Base-by-base conservation (phyloP, 768 basidiomycete genomes). In the Psilocybe tampanensis region DNA sequence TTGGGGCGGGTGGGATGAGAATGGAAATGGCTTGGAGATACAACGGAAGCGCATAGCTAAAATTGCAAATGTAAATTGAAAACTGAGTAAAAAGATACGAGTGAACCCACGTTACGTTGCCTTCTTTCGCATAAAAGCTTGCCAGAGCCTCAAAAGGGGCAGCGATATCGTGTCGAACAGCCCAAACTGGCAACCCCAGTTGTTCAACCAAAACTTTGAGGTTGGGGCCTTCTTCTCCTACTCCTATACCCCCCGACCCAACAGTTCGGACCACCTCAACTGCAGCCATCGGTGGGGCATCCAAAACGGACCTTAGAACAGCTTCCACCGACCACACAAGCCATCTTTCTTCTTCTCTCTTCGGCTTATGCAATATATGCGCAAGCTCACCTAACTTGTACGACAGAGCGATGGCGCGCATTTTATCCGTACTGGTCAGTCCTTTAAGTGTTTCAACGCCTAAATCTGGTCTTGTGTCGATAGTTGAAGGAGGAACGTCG, bases 111-210 rank as follows among this genome's bases (percentile, higher is more conserved):
- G 86, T 80, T n/a, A 76, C 60, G 54, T 81, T 82, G 19, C 84
- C 86, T 33, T 72, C 72, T 32, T 75, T 72, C 3, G 81, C 80
- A 60, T 90, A 89, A 51, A 85, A 84, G 3, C 78, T 73, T 1
- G 83, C 89, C 3, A 91, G 75, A 0, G 86, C 83, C 62, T 88
- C 88, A 32, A 90, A 74, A 1, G 88, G 88, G 9, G 86, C 85
- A 18, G 83, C 86, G 22, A 90, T 70, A 60, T 90, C 86, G 19
- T 80, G 77, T 54, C 74, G 77, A 8, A 76, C 74, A 45, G 81
- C 81, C 89, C 89, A 90, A 18, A 65, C 57, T 1, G 89, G 88
- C 48, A 89, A 61, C 13, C 77, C 76, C 19, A 90, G 72, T 52
- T 84, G 83, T 1, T 80, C 74, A 9, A 83, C 73, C 33, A 79